Percentiles rank a stretch among this genome's conserved stretches.
These are phyloP conservation scores for Albugo candida DNA, from an alignment of 352 stramenopile genomes.

Conservation along the genomic window DNA sequence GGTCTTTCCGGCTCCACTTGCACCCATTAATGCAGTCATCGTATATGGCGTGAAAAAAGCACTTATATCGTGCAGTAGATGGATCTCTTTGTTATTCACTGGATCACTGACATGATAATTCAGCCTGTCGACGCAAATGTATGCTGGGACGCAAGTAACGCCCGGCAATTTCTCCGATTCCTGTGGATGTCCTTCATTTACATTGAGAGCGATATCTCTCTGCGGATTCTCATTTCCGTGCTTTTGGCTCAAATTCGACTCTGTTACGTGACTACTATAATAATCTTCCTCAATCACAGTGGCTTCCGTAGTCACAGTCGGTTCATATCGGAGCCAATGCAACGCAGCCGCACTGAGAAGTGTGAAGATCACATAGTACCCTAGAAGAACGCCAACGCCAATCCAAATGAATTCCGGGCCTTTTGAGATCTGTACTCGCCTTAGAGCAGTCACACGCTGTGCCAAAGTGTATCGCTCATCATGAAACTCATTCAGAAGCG, in stretches of 20 bases:
- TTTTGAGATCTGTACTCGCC: conserved; percentile 4
- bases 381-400: conserved; percentile 5
- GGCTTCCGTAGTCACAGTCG: too few relatives aligned
- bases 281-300: too few relatives aligned
- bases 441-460: background rate
- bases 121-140: conserved; percentile 7
- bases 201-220: too few relatives aligned
- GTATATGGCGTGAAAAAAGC: too few relatives aligned
- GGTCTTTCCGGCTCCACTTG: conserved; percentile 32
- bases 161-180: background rate
- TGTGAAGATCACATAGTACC: conserved; percentile 9
- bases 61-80: too few relatives aligned
- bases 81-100: conserved; percentile 2
- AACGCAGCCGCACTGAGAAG: conserved; percentile 4
- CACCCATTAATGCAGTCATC: conserved; percentile 26
- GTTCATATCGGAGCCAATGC: conserved; percentile 7
- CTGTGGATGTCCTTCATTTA: too few relatives aligned
- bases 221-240: too few relatives aligned
- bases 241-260: too few relatives aligned
- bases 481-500: conserved; percentile 5
- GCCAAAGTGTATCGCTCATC: conserved; percentile 1
- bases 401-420: background rate
- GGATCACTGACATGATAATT: conserved; percentile 12
- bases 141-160: conserved; percentile 1
- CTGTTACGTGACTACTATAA: too few relatives aligned